Base-by-base conservation (phyloP, 257 asterid genomes). In the Fraxinus anomala region DNA sequence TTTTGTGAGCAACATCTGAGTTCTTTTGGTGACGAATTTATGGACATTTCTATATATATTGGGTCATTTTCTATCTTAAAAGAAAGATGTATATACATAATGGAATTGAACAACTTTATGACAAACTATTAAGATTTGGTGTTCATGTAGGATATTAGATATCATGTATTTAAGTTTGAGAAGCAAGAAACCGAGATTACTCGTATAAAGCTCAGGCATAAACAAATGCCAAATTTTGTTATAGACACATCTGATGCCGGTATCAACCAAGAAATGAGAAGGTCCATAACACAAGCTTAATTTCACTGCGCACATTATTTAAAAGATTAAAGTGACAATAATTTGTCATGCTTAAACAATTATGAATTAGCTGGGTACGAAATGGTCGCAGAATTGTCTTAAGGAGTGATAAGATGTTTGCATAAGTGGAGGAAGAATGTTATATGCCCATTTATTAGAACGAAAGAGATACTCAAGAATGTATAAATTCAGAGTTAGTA, bases 191-290 rank as follows among this genome's bases (percentile, higher is more conserved):
- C 73, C 17, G 26, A 24, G 59, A 39, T 42, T 12, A 23, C 67
- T 33, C 28, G 44, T 56, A 16, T 51, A 6, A 34, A 49, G 42
- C 61, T 37, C 30, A 31, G 33, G 65, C 42, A 34, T 70, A 42
- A 30, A 11, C 24, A 36, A 30, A 72, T 72, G 73, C 66, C 67
- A 37, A 33, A 16, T 30, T 42, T 42, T 6, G 72, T 73, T 59
- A 47, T 11, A 44, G 51, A 44, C 76, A 67, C 51, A 34, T 6
- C 34, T 61, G 39, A 72, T 70, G 49, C 56, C 63, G 23, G 19
- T 44, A 31, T 73, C 42, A 70, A 21, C 33, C 6, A 21, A 66
- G 28, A 23, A 72, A 72, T 65, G 30, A 76, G 84, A 66, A 39
- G 10, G 12, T 31, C 54, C 40, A 9, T 74, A n/a, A 40, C 19